Evolutionary conservation across 805 yeast species (phyloP).

Genomic region (Candida morakotiae): DNA sequence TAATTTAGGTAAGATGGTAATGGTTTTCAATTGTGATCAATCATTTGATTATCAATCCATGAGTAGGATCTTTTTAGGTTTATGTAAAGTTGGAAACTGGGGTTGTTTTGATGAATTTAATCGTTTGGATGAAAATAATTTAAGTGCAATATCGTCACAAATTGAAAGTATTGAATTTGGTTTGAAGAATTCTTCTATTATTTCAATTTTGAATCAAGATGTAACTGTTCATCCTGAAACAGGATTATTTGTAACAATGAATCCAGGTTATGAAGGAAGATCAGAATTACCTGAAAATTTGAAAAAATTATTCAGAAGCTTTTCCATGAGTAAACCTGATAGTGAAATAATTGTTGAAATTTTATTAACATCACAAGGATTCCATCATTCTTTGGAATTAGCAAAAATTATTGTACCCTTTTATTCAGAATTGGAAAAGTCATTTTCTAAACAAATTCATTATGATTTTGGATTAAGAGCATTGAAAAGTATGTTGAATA

Average conservation of each 20-base stretch:
- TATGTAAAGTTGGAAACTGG: conserved; percentile 85
- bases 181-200: conserved; percentile 23
- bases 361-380: conserved; percentile 70
- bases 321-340: conserved; percentile 75
- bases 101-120: conserved; percentile 96
- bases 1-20: conserved; percentile 72
- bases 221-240: conserved; percentile 42
- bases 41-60: conserved; percentile 78
- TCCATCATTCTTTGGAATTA: conserved; percentile 41
- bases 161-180: conserved; percentile 68
- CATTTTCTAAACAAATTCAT: conserved; percentile 56
- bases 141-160: conserved; percentile 83
- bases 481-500: conserved; percentile 59
- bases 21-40: conserved; percentile 91
- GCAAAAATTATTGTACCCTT: conserved; percentile 52
- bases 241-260: conserved; percentile 86
- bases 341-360: conserved; percentile 63
- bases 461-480: conserved; percentile 91
- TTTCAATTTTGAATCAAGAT: conserved; percentile 42
- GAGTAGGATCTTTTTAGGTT: conserved; percentile 71
- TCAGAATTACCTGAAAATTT: conserved; percentile 80
- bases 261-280: conserved; percentile 85
- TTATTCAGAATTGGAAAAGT: conserved; percentile 40
- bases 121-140: conserved; percentile 61
- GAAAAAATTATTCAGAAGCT: conserved; percentile 70